Evolutionary conservation across 345 rosid genomes (phyloP), one percentile per base, ranked within the genome.

Genomic region (Streptanthus diversifolius): DNA sequence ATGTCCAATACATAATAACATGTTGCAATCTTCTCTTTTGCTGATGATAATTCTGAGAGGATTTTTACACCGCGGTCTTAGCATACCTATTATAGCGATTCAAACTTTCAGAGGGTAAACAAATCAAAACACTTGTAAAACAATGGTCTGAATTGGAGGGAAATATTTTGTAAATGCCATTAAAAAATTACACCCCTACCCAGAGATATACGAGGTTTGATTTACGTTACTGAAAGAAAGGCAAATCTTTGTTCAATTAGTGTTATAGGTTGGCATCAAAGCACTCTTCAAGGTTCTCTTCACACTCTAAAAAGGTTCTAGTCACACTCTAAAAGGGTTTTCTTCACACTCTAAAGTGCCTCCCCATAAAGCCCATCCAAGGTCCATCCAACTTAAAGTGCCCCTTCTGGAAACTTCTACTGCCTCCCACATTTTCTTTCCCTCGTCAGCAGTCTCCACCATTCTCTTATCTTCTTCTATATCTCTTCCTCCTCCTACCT

Each of bases 391-490:
- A 9, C 3, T 14, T 4, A 5, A 4, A 40, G 44, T 40, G 14
- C 24, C 17, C 15, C 56, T 71, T 71, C 75, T n/a, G 14, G 75
- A 71, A 62, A 39, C 32, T 71, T 71, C 66, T 47, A 24, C 19
- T 3, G 37, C 47, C 36, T 66, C 71, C 35, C 57, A 48, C 67
- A 15, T 8, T 27, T 54, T 54, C 7, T 35, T 63, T 40, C 44
- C 57, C 5, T 36, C 36, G 9, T 3, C 53, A 6, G 21, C 60
- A 71, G 10, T 57, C 63, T 40, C 40, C 60, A 71, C 68, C 75
- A 9, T 61, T 24, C 61, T 52, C 76, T 72, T 72, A 72, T 72
- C 76, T 72, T 71, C 75, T 49, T 61, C 69, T 69, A 68, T 55
- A 44, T 5, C 66, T 45, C 52, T 53, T 41, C 24, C 37, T 2